A percentile compares a stretch with the other conserved stretches of the same genome.
Conservation (phyloP, 768 basidiomycete species). For the Lactarius tabidus region DNA sequence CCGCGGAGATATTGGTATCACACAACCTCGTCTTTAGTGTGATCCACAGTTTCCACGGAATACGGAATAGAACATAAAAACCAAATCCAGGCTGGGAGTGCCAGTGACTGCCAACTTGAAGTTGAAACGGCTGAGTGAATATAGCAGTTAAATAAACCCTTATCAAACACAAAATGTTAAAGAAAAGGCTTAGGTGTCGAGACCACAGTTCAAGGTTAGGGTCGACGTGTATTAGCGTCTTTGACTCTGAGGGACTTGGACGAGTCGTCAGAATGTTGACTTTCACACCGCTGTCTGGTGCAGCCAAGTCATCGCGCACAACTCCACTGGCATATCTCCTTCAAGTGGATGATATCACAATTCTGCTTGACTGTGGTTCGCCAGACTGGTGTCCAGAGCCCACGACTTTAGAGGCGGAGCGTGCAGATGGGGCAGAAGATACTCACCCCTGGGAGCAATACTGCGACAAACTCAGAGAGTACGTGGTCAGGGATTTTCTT, state of each 20-base stretch:
- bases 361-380: slow-evolving; percentile 93
- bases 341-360: slow-evolving; percentile 89
- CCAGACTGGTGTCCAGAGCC: slow-evolving; percentile 77
- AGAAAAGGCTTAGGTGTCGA: too few species aligned
- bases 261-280: slow-evolving; percentile 71
- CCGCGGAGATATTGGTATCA: too few species aligned
- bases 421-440: slow-evolving; percentile 33
- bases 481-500: slow-evolving; percentile 30
- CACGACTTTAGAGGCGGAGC: slow-evolving; percentile 27
- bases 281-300: slow-evolving; percentile 86
- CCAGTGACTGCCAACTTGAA: too few species aligned
- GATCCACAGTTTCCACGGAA: too few species aligned
- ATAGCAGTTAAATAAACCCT: too few species aligned
- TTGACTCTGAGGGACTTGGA: slow-evolving; percentile 26
- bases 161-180: not conserved
- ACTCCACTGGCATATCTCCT: slow-evolving; percentile 80
- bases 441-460: slow-evolving; percentile 58
- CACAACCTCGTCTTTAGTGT: too few species aligned
- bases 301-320: slow-evolving; percentile 61
- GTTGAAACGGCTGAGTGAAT: too few species aligned
- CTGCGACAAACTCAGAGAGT: slow-evolving; percentile 65
- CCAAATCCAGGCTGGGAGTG: too few species aligned
- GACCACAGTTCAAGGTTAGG: slow-evolving; percentile 94
- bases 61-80: too few species aligned
- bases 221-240: slow-evolving; percentile 43